Base-by-base conservation (phyloP, 139 green algal species). In the Auxenochlorella pyrenoidosa region DNA sequence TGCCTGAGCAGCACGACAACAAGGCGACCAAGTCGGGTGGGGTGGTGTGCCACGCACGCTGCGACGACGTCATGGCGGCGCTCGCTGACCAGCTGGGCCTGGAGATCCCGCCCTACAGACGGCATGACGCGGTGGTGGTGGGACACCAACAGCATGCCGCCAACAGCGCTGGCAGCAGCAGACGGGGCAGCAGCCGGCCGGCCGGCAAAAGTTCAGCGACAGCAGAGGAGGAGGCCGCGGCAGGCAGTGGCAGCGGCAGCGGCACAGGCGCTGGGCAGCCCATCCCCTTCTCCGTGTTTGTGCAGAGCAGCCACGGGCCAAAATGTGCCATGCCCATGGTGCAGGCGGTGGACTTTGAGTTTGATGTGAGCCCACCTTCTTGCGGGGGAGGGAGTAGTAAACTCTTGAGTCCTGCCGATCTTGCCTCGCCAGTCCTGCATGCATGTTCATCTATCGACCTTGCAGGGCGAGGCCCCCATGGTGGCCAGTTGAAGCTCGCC, bases 271-370 rank as follows among this genome's bases (percentile, higher is more conserved):
- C 8, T 10, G 54, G 54, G 2, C 54, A 22, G 2, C 28, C n/a
- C 36, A 58, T 68, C 70, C 43, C 41, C 41, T 90, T 94, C 43
- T 87, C 68, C 0, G 60, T 95, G 8, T 78, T 28, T 19, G 87
- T 96, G 36, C 43, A 72, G 54, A 96, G 90, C 82, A 58, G 79
- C 44, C 91, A 95, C 76, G 93, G 94, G 3, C 32, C 54, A 0
- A 82, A 78, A 22, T 94, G 92, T 81, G 87, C 90, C 0, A 51
- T 96, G 85, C 94, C 94, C 8, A 89, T 96, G 70, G 77, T 95
- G n/a, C 34, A 90, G 75, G 66, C 60, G 5, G 58, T 93, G 36
- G 38, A 84, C 32, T 83, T 90, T 76, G 47, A n/a, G 8, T 81
- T 88, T 26, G 59, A 85, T 66, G 84, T 84, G 47, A 15, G 68